Conservation (phyloP, 306 rosid genomes). For the Herpetospermum pedunculosum region DNA sequence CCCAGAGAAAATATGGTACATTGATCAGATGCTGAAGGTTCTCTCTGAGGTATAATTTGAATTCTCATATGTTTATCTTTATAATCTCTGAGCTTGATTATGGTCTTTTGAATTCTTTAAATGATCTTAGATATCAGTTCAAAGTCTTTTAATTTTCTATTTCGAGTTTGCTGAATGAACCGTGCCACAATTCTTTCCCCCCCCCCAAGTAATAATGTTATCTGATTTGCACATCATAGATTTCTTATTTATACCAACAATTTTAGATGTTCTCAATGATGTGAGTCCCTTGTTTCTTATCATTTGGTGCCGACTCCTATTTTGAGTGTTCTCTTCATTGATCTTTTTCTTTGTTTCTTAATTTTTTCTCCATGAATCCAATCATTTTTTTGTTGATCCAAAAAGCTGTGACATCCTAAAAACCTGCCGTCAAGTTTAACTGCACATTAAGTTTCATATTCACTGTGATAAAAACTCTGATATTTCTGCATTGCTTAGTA, state of each 20-base stretch:
- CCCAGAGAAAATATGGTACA: conserved; percentile 95
- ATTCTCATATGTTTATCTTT: conserved; percentile 2
- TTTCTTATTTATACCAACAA: background rate
- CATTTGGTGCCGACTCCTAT: background rate
- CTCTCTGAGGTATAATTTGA: conserved; percentile 79
- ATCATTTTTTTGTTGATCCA: background rate
- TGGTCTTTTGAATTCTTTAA: background rate
- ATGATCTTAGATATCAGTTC: background rate
- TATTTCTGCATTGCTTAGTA: conserved; percentile 63
- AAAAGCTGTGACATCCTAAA: background rate
- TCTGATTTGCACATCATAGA: background rate
- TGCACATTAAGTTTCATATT: background rate
- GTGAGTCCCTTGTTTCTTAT: conserved; percentile 3
- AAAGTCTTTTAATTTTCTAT: background rate
- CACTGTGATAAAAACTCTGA: conserved; percentile 27
- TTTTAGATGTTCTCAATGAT: background rate
- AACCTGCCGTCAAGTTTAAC: background rate
- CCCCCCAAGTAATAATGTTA: background rate
- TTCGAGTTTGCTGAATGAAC: background rate
- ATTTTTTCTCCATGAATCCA: background rate
- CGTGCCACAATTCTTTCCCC: background rate
- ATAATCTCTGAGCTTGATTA: background rate
- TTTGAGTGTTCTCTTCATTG: background rate
- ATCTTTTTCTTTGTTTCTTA: background rate
- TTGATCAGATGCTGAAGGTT: conserved; percentile 98